Conservation (phyloP, 441 rosid species). For the Syzygium malaccense region DNA sequence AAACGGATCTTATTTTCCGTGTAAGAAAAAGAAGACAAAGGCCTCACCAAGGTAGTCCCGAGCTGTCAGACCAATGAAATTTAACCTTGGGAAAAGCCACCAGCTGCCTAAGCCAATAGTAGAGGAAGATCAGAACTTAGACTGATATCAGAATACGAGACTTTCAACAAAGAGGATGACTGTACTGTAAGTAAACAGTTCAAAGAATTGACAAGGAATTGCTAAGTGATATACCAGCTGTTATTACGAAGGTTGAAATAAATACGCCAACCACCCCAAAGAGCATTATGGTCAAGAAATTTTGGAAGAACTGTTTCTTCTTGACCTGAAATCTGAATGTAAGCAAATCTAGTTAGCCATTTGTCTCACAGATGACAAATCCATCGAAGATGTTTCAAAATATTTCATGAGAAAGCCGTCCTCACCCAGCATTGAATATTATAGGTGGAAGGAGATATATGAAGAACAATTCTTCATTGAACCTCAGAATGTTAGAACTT, state of each 20-base stretch:
- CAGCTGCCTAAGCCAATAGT: slow-evolving; percentile 50
- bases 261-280: slow-evolving; percentile 79
- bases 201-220: neutral
- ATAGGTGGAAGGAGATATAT: slow-evolving; percentile 95
- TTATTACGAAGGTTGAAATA: slow-evolving; percentile 48
- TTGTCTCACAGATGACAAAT: neutral
- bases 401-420: neutral
- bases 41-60: slow-evolving; percentile 68
- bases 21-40: neutral
- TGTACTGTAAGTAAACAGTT: neutral
- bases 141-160: neutral
- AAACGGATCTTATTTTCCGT: neutral
- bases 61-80: slow-evolving; percentile 44
- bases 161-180: neutral
- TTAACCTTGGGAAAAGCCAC: slow-evolving; percentile 66
- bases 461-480: slow-evolving; percentile 81
- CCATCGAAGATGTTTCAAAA: neutral
- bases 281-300: slow-evolving; percentile 67
- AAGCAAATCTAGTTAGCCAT: neutral
- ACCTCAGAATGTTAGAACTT: slow-evolving; percentile 63
- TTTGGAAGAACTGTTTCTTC: slow-evolving; percentile 86
- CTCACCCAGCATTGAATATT: slow-evolving; percentile 93
- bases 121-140: neutral
- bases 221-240: slow-evolving; percentile 38
- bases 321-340: slow-evolving; percentile 72